phyloP scores from a whole-genome alignment of 2,329 filamentous ascomycete species.

The Cercospora sp. region DNA sequence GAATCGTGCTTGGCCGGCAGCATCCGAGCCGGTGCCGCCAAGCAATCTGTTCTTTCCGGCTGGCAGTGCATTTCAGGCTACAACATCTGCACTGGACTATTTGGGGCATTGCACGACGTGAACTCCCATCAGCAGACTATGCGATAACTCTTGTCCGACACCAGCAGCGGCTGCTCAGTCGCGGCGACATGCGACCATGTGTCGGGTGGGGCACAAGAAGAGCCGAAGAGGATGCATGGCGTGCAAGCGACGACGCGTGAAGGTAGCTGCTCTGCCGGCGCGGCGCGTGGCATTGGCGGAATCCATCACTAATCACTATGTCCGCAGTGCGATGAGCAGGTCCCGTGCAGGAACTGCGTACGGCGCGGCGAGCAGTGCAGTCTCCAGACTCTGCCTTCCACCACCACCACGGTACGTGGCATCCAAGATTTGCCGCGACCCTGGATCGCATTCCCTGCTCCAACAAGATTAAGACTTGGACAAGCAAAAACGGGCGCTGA shows the following conservation, averaged over 20 bases:
- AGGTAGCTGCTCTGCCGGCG: conserved; percentile 6
- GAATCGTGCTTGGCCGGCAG: not conserved
- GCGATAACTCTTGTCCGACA: not conserved
- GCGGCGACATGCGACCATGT: conserved; percentile 9
- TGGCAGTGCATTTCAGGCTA: not conserved
- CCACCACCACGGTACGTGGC: conserved; percentile 20
- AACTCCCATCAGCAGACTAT: not conserved
- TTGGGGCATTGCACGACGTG: not conserved
- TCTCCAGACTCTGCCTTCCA: conserved; percentile 8
- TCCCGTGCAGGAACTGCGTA: conserved; percentile 21
- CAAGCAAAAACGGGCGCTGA: no score
- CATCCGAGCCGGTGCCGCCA: not conserved
- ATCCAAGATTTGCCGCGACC: not conserved
- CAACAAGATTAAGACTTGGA: no score
- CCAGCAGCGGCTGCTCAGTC: not conserved
- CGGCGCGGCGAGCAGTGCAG: conserved; percentile 22
- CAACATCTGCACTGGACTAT: not conserved
- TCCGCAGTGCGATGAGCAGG: conserved; percentile 21
- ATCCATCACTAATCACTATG: no score
- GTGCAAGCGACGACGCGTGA: conserved; percentile 21
- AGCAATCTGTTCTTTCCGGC: not conserved
- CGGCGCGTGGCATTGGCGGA: no score
- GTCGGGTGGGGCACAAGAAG: conserved; percentile 22
- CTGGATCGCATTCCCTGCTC: not conserved
- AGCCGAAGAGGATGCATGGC: conserved; percentile 20